Base-by-base conservation (phyloP, 2,329 filamentous ascomycete species). In the Neopestalotiopsis clavispora region DNA sequence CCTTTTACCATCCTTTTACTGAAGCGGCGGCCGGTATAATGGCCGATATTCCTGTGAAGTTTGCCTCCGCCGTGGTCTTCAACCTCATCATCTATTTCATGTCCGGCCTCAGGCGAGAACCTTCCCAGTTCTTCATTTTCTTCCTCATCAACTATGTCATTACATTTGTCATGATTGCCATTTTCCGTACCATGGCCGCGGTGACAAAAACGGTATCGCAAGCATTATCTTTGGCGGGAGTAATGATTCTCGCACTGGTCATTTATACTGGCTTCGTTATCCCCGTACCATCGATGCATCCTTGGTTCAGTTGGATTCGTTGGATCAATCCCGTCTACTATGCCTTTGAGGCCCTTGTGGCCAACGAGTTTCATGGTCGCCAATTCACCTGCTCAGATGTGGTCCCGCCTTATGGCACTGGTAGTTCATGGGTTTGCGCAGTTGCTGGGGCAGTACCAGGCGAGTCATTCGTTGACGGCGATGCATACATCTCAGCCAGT, bases 261-360 rank as follows among this genome's bases (percentile, higher is more conserved):
- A 89, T 84, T 23, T 86, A 85, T 76, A 90, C 90, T 0, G 90
- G 88, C 68, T 90, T 91, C 74, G 79, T 83, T 28, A 83, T 88
- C 38, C 74, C 80, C 0, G 76, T 80, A 1, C 80, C 82, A 0
- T 73, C 91, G 74, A 94, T 92, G 91, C 85, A 90, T 20, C 87
- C 86, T 0, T 95, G 92, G 91, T 90, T 92, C 62, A 82, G 88
- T 34, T 95, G 92, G 93, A 91, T 95, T 65, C 87, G 90, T 34
- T 94, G 90, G 80, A 84, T 94, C 65, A 91, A 94, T 69, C 91
- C 92, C 0, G 87, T 94, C 45, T 90, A 85, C 56, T 94, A 94
- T 74, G 90, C 86, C 1, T 95, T 94, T 72, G 92, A 94, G 76
- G 86, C 88, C 1, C 81, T 94, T n/a, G 87, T 93, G 79, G 84